A percentile compares a stretch with the other conserved stretches of the same genome.
Conservation (phyloP, 2,329 filamentous ascomycete genomes). For the Alternaria postmessia region DNA sequence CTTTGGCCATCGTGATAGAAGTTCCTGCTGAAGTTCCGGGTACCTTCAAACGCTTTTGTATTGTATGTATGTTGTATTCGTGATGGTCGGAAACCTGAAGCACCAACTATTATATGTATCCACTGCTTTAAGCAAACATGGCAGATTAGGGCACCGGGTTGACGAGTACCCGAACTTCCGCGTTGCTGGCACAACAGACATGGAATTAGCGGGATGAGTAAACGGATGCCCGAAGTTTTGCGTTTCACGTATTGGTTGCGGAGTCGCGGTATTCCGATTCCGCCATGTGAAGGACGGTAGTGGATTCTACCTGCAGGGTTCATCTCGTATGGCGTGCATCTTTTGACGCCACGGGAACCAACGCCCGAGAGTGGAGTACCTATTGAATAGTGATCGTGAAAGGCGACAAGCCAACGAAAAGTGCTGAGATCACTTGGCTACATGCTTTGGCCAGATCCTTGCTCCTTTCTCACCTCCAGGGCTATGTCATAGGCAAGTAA, state of each 20-base stretch:
- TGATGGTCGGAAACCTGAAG: background rate
- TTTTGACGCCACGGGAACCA: too few relatives aligned
- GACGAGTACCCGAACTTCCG: background rate
- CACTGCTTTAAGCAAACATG: background rate
- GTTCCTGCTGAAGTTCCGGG: background rate
- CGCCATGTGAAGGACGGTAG: background rate
- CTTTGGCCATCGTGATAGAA: constrained; percentile 5
- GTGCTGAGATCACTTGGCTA: too few relatives aligned
- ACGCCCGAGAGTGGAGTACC: too few relatives aligned
- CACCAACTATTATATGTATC: background rate
- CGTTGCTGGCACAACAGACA: background rate
- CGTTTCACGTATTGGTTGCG: background rate
- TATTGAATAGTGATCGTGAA: too few relatives aligned
- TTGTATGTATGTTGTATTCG: background rate
- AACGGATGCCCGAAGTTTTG: too few relatives aligned
- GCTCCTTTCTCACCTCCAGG: background rate
- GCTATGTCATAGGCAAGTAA: background rate
- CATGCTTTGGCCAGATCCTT: background rate
- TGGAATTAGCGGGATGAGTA: too few relatives aligned
- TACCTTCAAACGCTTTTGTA: background rate
- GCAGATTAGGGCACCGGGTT: background rate
- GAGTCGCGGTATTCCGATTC: background rate
- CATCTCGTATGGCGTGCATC: too few relatives aligned
- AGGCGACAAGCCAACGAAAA: too few relatives aligned
- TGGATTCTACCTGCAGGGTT: background rate